A percentile compares a stretch with the other conserved stretches of the same genome.
These are phyloP conservation scores for Thelonectria olida DNA, from an alignment of 2,329 filamentous ascomycete genomes.

Conservation along the genomic window DNA sequence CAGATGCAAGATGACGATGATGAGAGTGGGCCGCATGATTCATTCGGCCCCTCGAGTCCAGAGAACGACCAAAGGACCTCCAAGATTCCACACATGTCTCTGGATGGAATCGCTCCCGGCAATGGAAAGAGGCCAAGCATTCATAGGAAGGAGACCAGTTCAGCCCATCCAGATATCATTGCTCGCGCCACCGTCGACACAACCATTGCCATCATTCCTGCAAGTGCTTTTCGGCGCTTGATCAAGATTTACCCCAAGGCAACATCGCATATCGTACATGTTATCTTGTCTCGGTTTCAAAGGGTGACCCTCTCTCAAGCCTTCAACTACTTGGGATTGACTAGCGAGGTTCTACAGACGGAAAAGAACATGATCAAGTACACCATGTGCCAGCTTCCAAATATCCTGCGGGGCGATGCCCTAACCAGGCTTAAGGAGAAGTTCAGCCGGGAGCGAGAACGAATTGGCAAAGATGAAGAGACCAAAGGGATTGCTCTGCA, in stretches of 20 bases:
- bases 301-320: slow-evolving; percentile 94
- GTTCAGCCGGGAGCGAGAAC: slow-evolving; percentile 84
- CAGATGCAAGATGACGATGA: slow-evolving; percentile 42
- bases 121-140: slow-evolving; percentile 48
- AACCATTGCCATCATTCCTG: slow-evolving; percentile 97
- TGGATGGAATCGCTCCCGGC: slow-evolving; percentile 61
- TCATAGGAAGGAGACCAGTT: slow-evolving; percentile 64
- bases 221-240: slow-evolving; percentile 90
- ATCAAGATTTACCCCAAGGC: slow-evolving; percentile 96
- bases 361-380: slow-evolving; percentile 95
- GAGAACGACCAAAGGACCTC: slow-evolving; percentile 44
- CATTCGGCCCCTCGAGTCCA: slow-evolving; percentile 18
- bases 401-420: slow-evolving; percentile 85
- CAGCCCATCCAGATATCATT: slow-evolving; percentile 95
- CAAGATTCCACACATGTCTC: slow-evolving; percentile 77
- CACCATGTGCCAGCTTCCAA: slow-evolving; percentile 90
- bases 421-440: slow-evolving; percentile 90
- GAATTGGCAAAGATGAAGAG: slow-evolving; percentile 81
- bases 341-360: slow-evolving; percentile 89
- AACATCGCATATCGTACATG: slow-evolving; percentile 96
- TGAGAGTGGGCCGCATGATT: slow-evolving; percentile 29
- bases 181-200: slow-evolving; percentile 96
- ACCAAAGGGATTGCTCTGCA: slow-evolving; percentile 93
- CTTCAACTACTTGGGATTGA: slow-evolving; percentile 92
- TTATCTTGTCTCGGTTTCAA: slow-evolving; percentile 93